These are phyloP conservation scores for Pseudomassariella vexata DNA, from an alignment of 2,329 filamentous ascomycete species.

Conservation along the genomic window DNA sequence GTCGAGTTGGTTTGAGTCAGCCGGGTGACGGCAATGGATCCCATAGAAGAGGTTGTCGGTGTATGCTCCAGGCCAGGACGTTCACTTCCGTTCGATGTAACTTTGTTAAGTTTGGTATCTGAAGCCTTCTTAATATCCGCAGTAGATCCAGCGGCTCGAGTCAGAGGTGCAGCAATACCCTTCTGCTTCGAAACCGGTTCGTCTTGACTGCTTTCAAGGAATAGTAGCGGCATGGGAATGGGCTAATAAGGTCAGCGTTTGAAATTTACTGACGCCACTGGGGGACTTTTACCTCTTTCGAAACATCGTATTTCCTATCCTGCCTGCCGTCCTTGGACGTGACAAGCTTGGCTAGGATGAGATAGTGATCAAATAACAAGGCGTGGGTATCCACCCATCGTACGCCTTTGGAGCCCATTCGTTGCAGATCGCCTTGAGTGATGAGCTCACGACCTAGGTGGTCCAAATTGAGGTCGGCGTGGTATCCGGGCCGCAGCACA, in stretches of 20 bases:
- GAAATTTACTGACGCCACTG: constrained; percentile 1
- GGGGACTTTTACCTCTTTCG: constrained; percentile 64
- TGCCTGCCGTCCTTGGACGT: constrained; percentile 61
- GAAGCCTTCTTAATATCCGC: constrained; percentile 40
- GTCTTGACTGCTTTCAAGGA: constrained; percentile 88
- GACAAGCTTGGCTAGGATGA: constrained; percentile 82
- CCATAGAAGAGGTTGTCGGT: constrained; percentile 60
- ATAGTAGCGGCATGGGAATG: constrained; percentile 93
- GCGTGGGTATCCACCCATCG: constrained; percentile 92
- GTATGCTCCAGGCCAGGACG: constrained; percentile 61
- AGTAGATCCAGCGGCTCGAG: constrained; percentile 55
- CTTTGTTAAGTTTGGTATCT: constrained; percentile 40
- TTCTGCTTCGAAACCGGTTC: constrained; percentile 83
- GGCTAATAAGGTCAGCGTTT: constrained; percentile 43
- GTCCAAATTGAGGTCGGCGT: constrained; percentile 83
- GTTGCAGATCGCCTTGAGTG: constrained; percentile 80
- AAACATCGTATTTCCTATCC: constrained; percentile 90
- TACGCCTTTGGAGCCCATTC: constrained; percentile 83
- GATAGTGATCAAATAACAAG: constrained; percentile 91
- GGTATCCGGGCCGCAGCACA: constrained; percentile 80
- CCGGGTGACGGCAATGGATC: constrained; percentile 39
- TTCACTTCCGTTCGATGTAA: constrained; percentile 42
- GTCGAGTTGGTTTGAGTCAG: constrained; percentile 42
- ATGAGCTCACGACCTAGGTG: constrained; percentile 91
- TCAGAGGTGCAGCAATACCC: constrained; percentile 59